Evolutionary conservation across 1,284 basidiomycete genomes (phyloP), one percentile per base, ranked within the genome.

Genomic region (Leccinum fuscescens): DNA sequence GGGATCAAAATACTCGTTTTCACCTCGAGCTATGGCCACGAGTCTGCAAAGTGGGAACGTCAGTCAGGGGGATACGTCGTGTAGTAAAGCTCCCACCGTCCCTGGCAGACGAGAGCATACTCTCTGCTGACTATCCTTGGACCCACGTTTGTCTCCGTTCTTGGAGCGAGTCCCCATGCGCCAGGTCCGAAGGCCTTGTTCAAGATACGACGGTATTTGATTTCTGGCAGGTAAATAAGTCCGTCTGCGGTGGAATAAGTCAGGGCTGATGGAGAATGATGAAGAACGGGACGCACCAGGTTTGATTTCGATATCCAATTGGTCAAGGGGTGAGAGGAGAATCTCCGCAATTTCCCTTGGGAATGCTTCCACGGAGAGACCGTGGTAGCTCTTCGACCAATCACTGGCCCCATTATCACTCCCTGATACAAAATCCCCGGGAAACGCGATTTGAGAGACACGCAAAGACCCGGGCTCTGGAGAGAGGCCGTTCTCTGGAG

Each of bases 161-260:
- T 85, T 3, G 96, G 96, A 12, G 95, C 96, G 59, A 98, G 83
- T 17, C 96, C 96, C 96, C 96, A 98, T 3, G 90, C 96, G 12
- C 96, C 96, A 6, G 96, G 96, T 8, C 96, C 96, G 69, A 99
- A 98, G 0, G 96, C 94, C 64, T 82, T 86, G 80, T 98, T 98
- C 51, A 98, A 77, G 42, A 95, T 90, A 14, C 96, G 86, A n/a
- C 96, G 85, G 73, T 98, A 99, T 75, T 98, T 97, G 74, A 98
- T 99, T 75, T 98, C 96, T 24, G 96, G 96, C 9, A 99, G 86
- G 77, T 98, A 99, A 31, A 98, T 79, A 35, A 99, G 81, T 3
- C 96, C 96, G 67, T 98, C 96, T 94, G 67, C 35, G 9, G 52
- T 22, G 15, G 49, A 27, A 42, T 50, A 51, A 9, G 22, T 57